These are phyloP conservation scores for Solioccasus polychromus DNA, from an alignment of 768 basidiomycete genomes.

Conservation along the genomic window DNA sequence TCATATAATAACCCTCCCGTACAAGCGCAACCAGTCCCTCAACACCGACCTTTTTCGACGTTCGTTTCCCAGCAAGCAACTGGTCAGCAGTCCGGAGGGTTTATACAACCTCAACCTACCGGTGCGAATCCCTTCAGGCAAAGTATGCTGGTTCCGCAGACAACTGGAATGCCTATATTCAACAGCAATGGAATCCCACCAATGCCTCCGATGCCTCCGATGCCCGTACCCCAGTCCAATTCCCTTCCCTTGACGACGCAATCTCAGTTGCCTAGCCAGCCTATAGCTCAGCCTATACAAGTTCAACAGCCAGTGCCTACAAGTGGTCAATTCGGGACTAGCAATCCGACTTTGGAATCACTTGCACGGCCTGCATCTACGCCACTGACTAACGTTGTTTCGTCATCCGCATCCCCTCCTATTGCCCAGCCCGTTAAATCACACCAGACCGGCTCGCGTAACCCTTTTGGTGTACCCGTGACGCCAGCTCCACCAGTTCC, in stretches of 20 bases:
- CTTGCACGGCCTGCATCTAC: conserved; percentile 71
- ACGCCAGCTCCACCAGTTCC: conserved; percentile 63
- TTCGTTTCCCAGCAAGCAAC: conserved; percentile 58
- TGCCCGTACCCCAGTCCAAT: conserved; percentile 15
- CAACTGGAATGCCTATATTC: conserved; percentile 55
- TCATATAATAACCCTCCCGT: conserved; percentile 26
- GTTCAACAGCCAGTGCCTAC: conserved; percentile 5
- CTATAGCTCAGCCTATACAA: conserved; percentile 7
- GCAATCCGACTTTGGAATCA: conserved; percentile 17
- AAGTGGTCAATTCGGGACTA: conserved; percentile 7
- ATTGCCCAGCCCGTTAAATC: conserved; percentile 66
- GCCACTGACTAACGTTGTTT: conserved; percentile 49
- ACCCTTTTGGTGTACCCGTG: conserved; percentile 86
- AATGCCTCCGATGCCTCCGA: conserved; percentile 12
- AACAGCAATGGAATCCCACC: conserved; percentile 24
- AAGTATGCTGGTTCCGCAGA: conserved; percentile 64
- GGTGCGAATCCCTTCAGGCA: conserved; percentile 84
- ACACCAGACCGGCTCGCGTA: conserved; percentile 91
- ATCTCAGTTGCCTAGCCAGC: conserved; percentile 13
- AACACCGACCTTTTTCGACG: conserved; percentile 52
- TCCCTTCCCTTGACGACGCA: conserved; percentile 13
- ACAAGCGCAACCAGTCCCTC: conserved; percentile 36
- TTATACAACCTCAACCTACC: conserved; percentile 54
- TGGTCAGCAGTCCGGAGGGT: conserved; percentile 36
- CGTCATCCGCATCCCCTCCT: conserved; percentile 38